A percentile compares a stretch with the other conserved stretches of the same genome.
phyloP scores from a whole-genome alignment of 2,329 filamentous ascomycete genomes.

The Fusarium chaquense region DNA sequence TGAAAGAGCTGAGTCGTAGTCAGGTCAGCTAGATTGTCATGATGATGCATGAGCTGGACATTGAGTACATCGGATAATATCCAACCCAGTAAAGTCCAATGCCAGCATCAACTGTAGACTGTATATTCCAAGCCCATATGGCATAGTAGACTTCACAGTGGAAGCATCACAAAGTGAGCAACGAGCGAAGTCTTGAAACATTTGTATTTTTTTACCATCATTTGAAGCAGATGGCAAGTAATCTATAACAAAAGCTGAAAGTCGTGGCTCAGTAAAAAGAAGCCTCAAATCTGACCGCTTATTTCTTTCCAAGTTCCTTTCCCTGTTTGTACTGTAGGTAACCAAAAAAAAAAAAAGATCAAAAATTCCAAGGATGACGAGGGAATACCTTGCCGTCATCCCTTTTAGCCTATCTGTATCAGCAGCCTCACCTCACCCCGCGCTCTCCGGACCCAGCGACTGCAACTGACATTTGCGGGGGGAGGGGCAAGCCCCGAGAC shows the following conservation, averaged over 20 bases:
- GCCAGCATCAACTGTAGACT: not conserved
- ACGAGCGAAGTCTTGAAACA: not conserved
- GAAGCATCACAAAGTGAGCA: not conserved
- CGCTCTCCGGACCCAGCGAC: slow-evolving; percentile 34
- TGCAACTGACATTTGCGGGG: slow-evolving; percentile 45
- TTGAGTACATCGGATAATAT: not conserved
- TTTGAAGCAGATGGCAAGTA: slow-evolving; percentile 2
- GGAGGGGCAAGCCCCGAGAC: slow-evolving; percentile 24
- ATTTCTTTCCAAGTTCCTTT: slow-evolving; percentile 2
- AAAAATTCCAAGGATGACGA: slow-evolving; percentile 20
- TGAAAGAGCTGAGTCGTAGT: slow-evolving; percentile 9
- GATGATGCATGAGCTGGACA: slow-evolving; percentile 12
- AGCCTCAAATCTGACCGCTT: not conserved
- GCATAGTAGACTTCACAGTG: no score
- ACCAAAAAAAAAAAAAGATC: slow-evolving; percentile 4
- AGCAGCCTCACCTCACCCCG: slow-evolving; percentile 35
- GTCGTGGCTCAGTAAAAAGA: not conserved
- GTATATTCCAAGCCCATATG: not conserved
- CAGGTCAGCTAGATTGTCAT: slow-evolving; percentile 18
- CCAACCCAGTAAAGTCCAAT: not conserved
- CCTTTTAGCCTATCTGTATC: slow-evolving; percentile 38
- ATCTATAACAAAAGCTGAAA: slow-evolving; percentile 3
- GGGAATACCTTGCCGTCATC: slow-evolving; percentile 21
- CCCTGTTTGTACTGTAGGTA: not conserved
- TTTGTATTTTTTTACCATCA: slow-evolving; percentile 8